Evolutionary conservation across 768 basidiomycete species (phyloP).

Genomic region (Lactarius vividus): DNA sequence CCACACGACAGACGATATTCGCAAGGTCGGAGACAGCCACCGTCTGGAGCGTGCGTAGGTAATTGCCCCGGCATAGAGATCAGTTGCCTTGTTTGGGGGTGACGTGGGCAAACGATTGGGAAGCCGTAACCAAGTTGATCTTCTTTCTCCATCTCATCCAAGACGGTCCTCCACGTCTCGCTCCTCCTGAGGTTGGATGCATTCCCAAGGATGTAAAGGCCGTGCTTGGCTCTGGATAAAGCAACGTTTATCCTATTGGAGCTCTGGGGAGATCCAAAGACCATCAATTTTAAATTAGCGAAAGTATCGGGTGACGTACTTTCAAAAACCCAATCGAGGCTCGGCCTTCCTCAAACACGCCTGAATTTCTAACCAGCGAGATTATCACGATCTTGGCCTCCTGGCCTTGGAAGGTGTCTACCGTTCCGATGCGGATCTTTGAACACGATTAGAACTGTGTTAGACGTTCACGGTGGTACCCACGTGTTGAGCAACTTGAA

Average conservation of each 20-base stretch:
- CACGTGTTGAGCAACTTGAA: conserved; percentile 54
- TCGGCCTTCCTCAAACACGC: conserved; percentile 40
- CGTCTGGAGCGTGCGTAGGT: conserved; percentile 26
- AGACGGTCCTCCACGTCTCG: conserved; percentile 54
- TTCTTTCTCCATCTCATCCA: conserved; percentile 51
- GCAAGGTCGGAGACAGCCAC: conserved; percentile 36
- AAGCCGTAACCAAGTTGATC: conserved; percentile 30
- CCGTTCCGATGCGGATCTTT: conserved; percentile 66
- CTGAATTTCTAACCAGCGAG: conserved; percentile 70
- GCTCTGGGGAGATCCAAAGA: conserved; percentile 30
- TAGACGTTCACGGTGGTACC: conserved; percentile 22
- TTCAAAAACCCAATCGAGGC: conserved; percentile 68
- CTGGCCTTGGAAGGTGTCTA: conserved; percentile 79
- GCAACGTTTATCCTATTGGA: conserved; percentile 49
- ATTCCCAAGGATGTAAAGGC: conserved; percentile 72
- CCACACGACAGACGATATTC: conserved; percentile 33
- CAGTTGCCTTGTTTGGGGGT: not conserved
- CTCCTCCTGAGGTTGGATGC: conserved; percentile 51
- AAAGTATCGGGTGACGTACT: conserved; percentile 36
- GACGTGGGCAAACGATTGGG: conserved; percentile 25
- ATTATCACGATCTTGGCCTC: conserved; percentile 72
- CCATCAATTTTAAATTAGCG: conserved; percentile 32
- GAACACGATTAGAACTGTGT: not conserved
- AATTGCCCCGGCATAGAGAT: conserved; percentile 25
- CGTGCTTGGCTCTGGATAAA: conserved; percentile 69